phyloP scores from a whole-genome alignment of 306 rosid species.

The Dryas alaskensis region DNA sequence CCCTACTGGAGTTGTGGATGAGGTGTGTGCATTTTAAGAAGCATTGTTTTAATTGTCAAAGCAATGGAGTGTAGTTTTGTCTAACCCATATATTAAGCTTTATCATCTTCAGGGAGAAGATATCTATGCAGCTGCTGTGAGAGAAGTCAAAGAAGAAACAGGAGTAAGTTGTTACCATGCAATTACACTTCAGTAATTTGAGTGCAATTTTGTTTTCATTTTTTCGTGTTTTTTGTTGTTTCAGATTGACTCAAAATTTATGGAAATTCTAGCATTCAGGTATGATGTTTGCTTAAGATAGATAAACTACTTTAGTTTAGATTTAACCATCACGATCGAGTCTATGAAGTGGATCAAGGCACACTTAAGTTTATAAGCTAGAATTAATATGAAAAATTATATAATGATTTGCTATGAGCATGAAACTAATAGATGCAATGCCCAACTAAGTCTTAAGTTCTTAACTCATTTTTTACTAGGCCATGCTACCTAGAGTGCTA shows the following conservation, averaged over 20 bases:
- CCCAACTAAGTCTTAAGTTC: not conserved
- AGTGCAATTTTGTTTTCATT: slow-evolving; percentile 7
- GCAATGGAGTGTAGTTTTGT: not conserved
- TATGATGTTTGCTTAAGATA: slow-evolving; percentile 24
- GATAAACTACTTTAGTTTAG: not conserved
- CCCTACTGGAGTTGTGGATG: slow-evolving; percentile 83
- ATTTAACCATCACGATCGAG: not conserved
- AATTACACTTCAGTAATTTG: not conserved
- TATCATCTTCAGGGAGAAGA: slow-evolving; percentile 68
- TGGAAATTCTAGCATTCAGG: slow-evolving; percentile 82
- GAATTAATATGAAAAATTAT: not conserved
- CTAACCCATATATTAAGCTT: slow-evolving; percentile 23
- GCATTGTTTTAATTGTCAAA: slow-evolving; percentile 1
- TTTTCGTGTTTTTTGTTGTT: slow-evolving; percentile 26
- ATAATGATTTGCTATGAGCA: not conserved
- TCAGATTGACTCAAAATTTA: slow-evolving; percentile 82
- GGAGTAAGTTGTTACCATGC: slow-evolving; percentile 52
- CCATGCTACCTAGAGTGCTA: not conserved
- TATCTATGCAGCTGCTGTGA: slow-evolving; percentile 62
- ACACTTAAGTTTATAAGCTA: not conserved
- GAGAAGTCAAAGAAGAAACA: slow-evolving; percentile 94
- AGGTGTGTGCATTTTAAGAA: slow-evolving; percentile 40
- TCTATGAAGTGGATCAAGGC: not conserved
- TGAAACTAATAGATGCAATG: not conserved
- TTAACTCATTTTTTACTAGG: not conserved